These are phyloP conservation scores for Ascochyta pisi DNA, from an alignment of 2,329 filamentous ascomycete genomes.

Conservation along the genomic window DNA sequence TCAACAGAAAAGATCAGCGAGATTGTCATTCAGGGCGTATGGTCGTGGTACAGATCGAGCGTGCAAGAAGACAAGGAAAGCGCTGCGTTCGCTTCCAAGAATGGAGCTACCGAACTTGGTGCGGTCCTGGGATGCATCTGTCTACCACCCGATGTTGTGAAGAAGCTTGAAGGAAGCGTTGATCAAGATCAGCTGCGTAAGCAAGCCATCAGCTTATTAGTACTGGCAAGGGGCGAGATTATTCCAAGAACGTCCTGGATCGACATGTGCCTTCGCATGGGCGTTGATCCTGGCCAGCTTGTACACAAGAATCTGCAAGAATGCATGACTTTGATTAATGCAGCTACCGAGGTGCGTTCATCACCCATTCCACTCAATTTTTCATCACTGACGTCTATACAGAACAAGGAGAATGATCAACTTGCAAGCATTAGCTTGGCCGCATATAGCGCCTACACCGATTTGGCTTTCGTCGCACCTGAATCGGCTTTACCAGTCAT, in stretches of 20 bases:
- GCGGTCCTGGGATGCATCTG: conserved; percentile 69
- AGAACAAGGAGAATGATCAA: conserved; percentile 32
- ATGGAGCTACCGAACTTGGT: conserved; percentile 69
- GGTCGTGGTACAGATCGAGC: conserved; percentile 76
- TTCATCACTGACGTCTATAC: conserved; percentile 3
- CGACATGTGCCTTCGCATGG: conserved; percentile 78
- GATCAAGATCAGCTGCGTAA: conserved; percentile 62
- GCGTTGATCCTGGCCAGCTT: conserved; percentile 81
- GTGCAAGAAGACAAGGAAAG: conserved; percentile 79
- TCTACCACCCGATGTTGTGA: conserved; percentile 60
- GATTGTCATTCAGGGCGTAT: conserved; percentile 75
- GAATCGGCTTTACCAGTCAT: conserved; percentile 78
- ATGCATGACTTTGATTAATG: conserved; percentile 72
- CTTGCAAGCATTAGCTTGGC: conserved; percentile 65
- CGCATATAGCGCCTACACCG: conserved; percentile 83
- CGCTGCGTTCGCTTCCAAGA: conserved; percentile 69
- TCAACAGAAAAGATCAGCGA: conserved; percentile 65
- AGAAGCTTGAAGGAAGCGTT: conserved; percentile 53
- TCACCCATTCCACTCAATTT: conserved; percentile 16
- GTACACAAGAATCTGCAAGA: conserved; percentile 68
- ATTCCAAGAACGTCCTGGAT: conserved; percentile 88
- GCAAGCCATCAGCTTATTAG: conserved; percentile 78
- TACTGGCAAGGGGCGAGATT: conserved; percentile 79
- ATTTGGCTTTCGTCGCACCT: conserved; percentile 92
- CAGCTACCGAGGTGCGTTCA: conserved; percentile 61